These are phyloP conservation scores for Pichia sp. DNA, from an alignment of 1,139 yeast genomes.

Conservation along the genomic window DNA sequence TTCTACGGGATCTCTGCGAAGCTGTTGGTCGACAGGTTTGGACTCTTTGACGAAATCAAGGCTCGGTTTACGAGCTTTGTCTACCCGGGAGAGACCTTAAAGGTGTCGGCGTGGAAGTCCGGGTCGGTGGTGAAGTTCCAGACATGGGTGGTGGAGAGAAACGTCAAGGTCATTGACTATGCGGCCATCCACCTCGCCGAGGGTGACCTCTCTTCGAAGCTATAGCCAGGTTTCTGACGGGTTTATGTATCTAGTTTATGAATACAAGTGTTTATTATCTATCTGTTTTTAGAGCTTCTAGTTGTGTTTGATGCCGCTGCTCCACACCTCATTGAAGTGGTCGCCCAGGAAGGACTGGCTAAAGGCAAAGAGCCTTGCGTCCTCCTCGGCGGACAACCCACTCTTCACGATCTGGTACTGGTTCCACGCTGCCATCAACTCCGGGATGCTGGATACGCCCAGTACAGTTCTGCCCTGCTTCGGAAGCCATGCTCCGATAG, in stretches of 20 bases:
- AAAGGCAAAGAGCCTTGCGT: constrained; percentile 40
- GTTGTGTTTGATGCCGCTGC: constrained; percentile 53
- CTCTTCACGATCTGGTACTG: constrained; percentile 50
- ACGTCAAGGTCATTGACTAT: constrained; percentile 73
- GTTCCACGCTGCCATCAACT: constrained; percentile 58
- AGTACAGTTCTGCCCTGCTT: constrained; percentile 58
- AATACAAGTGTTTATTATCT: not conserved
- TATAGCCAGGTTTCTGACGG: constrained; percentile 15
- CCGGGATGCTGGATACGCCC: constrained; percentile 63
- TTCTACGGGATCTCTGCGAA: constrained; percentile 81
- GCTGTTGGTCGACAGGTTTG: constrained; percentile 72
- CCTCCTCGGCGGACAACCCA: constrained; percentile 36
- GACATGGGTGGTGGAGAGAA: constrained; percentile 76
- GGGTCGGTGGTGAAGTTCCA: constrained; percentile 71
- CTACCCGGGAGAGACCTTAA: constrained; percentile 93
- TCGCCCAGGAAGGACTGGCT: constrained; percentile 48
- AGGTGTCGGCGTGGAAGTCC: constrained; percentile 79
- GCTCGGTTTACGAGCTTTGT: constrained; percentile 90
- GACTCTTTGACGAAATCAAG: constrained; percentile 79
- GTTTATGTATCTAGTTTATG: not conserved
- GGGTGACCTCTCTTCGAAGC: constrained; percentile 28
- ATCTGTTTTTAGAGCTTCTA: not conserved
- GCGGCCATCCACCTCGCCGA: constrained; percentile 65
- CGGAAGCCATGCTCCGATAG: constrained; percentile 54
- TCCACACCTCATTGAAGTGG: constrained; percentile 67